A percentile compares a stretch with the other conserved stretches of the same genome.
Conservation (phyloP, 257 asterid genomes). For the Jaltomata sinuosa region DNA sequence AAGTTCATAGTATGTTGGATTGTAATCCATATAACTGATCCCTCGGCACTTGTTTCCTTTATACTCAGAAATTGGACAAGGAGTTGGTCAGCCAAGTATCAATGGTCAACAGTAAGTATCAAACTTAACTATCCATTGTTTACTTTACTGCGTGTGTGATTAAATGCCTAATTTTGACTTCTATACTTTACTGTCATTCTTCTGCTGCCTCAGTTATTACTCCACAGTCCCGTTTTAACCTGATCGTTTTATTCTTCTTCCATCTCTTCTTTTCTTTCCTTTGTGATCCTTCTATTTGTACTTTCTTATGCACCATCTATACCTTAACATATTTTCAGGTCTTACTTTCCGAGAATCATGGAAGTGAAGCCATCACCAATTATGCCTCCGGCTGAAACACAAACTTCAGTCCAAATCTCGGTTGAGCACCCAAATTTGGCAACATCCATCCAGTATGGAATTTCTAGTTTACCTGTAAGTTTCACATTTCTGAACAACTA, state of each 20-base stretch:
- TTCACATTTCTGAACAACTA: neutral
- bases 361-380: neutral
- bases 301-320: neutral
- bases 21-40: neutral
- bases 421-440: neutral
- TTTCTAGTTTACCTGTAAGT: constrained; percentile 28
- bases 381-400: constrained; percentile 8
- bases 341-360: neutral
- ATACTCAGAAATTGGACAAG: neutral
- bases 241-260: neutral
- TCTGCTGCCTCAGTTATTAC: neutral
- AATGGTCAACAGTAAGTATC: constrained; percentile 5
- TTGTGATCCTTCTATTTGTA: neutral
- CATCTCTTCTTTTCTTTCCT: neutral
- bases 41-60: neutral
- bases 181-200: neutral
- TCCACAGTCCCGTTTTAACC: neutral
- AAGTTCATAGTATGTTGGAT: neutral
- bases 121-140: neutral
- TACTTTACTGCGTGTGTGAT: neutral
- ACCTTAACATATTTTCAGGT: constrained; percentile 3
- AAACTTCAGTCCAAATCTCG: constrained; percentile 2
- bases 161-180: neutral
- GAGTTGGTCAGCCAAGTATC: neutral
- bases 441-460: constrained; percentile 17